These are phyloP conservation scores for Blastocystis sp. DNA, from an alignment of 352 stramenopile genomes.

Conservation along the genomic window DNA sequence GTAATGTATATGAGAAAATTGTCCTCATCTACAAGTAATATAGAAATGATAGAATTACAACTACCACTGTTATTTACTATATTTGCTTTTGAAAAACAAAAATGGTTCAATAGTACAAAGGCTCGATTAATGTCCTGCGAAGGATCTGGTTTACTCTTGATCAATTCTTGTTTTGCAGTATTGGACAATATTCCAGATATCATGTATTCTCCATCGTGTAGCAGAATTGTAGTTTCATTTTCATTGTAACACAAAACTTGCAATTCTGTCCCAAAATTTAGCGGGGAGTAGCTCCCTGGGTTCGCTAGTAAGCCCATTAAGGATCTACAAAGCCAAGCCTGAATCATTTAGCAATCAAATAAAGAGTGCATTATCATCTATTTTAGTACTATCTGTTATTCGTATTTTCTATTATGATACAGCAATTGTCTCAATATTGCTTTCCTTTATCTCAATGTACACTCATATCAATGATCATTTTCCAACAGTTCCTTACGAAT, in stretches of 20 bases:
- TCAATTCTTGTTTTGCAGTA: neutral
- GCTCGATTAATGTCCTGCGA: neutral
- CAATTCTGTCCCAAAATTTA: neutral
- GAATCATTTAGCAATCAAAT: neutral
- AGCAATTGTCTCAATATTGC: neutral
- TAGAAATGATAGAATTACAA: neutral
- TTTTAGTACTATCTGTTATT: neutral
- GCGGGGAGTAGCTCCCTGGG: neutral
- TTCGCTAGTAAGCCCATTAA: neutral
- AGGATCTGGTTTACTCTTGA: neutral
- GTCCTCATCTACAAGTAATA: neutral
- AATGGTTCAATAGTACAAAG: neutral
- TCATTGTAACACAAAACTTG: constrained; percentile 18
- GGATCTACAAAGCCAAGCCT: neutral
- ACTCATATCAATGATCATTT: neutral
- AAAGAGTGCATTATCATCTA: neutral
- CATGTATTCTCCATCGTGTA: neutral
- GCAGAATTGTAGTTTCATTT: neutral
- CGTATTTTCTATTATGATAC: neutral
- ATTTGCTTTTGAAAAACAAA: constrained; percentile 34
- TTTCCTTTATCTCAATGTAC: neutral
- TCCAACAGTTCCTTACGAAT: neutral
- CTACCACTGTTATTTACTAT: neutral
- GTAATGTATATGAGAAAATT: neutral
- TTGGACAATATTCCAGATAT: neutral